Base-by-base conservation (phyloP, 768 basidiomycete species). In the Lactarius akahatsu region DNA sequence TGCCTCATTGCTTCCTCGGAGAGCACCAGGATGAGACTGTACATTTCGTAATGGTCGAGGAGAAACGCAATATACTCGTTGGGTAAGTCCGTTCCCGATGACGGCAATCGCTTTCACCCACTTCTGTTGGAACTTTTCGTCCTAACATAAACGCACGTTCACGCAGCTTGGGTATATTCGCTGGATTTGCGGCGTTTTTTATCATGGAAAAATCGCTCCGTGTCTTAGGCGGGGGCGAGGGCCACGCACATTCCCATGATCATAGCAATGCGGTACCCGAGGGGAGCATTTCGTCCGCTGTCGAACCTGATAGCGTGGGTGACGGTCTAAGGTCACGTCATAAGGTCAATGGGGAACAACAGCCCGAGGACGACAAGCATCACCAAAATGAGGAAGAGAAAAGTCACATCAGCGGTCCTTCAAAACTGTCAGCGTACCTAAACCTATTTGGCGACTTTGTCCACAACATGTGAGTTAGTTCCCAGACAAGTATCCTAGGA, bases 371-470 rank as follows among this genome's bases (percentile, higher is more conserved):
- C 13, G 73, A 76, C 30, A 43, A 68, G 18, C 38, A 72, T 41
- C 69, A 73, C 43, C 69, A 74, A 59, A 58, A 56, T 38, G 59
- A 73, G 18, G 74, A 75, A 32, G 57, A 61, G 2, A 63, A 69
- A 32, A 70, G 74, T 36, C 60, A 71, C 63, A 74, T 75, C 18
- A 78, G 78, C 62, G 84, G 87, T 34, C 85, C 91, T 20, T 90
- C 93, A 47, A 92, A 91, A 76, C 78, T 94, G 61, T 95, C 94
- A 20, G 94, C 94, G 16, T 96, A 95, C 76, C 83, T 96, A 59
- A 96, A 96, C 77, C 81, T 96, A 61, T 94, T 94, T 74, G 94
- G 93, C 52, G 94, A 95, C 75, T 94, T 96, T 74, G 92, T 92
- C 57, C 94, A 96, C 74, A 96, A 96, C 75, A 95, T 96, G 91